A percentile compares a stretch with the other conserved stretches of the same genome.
Conservation (phyloP, 768 basidiomycete species). For the Xerocomus spinulosus region DNA sequence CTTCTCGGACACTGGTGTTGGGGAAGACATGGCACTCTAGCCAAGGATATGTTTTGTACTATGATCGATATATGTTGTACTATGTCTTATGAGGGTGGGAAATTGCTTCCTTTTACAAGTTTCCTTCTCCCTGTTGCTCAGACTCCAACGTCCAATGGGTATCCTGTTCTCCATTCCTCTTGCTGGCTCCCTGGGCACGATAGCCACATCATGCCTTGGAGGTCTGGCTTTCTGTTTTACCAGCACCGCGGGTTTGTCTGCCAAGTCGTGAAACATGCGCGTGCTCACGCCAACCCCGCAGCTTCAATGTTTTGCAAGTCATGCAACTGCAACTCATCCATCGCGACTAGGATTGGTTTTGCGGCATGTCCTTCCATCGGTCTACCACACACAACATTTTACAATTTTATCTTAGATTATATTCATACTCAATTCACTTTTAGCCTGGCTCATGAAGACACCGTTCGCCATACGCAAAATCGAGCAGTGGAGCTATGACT, state of each 20-base stretch:
- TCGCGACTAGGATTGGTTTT: slow-evolving; percentile 94
- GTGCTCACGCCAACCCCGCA: slow-evolving; percentile 23
- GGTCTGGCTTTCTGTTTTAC: slow-evolving; percentile 84
- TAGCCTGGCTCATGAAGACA: slow-evolving; percentile 96
- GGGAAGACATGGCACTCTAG: too few relatives aligned
- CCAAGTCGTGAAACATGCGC: slow-evolving; percentile 3
- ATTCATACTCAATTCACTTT: slow-evolving; percentile 90
- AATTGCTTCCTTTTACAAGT: slow-evolving; percentile 5
- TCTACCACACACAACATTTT: neutral
- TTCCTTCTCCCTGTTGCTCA: neutral
- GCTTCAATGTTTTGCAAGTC: slow-evolving; percentile 98
- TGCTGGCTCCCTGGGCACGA: slow-evolving; percentile 58
- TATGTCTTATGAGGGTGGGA: neutral
- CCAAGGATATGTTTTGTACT: too few relatives aligned
- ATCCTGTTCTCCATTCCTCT: slow-evolving; percentile 69
- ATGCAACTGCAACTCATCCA: slow-evolving; percentile 98
- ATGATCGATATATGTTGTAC: neutral
- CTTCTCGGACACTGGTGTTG: neutral
- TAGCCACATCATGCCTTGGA: slow-evolving; percentile 80
- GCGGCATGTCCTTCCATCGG: slow-evolving; percentile 51
- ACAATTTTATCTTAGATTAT: slow-evolving; percentile 60
- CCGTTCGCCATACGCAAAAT: slow-evolving; percentile 81
- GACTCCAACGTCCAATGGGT: slow-evolving; percentile 49
- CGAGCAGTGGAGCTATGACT: slow-evolving; percentile 91
- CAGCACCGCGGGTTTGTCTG: slow-evolving; percentile 69